Evolutionary conservation across 2,329 filamentous ascomycete genomes (phyloP).

Genomic region (Talaromyces islandicus): DNA sequence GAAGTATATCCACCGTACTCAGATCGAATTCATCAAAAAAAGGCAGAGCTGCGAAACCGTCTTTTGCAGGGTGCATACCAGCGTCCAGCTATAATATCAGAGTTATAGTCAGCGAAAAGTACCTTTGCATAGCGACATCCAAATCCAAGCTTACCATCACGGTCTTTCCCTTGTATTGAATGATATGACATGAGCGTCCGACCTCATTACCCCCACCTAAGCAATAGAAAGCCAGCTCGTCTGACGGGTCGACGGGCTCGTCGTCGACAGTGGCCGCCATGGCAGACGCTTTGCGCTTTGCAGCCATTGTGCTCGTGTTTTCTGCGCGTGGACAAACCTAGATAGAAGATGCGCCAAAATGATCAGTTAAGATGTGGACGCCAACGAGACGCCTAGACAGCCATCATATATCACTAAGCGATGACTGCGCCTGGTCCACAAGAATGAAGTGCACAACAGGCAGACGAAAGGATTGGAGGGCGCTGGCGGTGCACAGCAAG

Average conservation of each 20-base stretch:
- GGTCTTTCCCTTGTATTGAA: conserved; percentile 98
- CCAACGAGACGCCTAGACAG: not conserved
- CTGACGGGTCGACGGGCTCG: conserved; percentile 84
- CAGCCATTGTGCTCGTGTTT: conserved; percentile 59
- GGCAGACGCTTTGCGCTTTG: conserved; percentile 80
- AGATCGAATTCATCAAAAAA: conserved; percentile 99
- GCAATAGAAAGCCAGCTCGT: conserved; percentile 91
- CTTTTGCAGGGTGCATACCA: conserved; percentile 92
- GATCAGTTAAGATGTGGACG: not conserved
- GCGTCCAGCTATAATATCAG: conserved; percentile 71
- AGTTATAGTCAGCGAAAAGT: conserved; percentile 7
- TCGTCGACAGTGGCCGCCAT: conserved; percentile 63
- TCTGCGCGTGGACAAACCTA: conserved; percentile 13
- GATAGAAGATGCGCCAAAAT: not conserved
- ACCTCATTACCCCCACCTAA: conserved; percentile 96
- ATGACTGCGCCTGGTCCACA: not conserved
- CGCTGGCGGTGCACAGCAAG: no score
- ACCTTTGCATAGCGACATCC: not conserved
- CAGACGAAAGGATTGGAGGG: not conserved
- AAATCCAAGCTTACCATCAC: conserved; percentile 69
- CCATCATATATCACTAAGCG: not conserved
- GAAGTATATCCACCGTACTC: conserved; percentile 90
- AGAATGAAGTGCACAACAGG: not conserved
- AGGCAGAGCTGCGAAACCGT: conserved; percentile 84
- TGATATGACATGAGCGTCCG: conserved; percentile 91